Base-by-base conservation (phyloP, 2,329 filamentous ascomycete genomes). In the Purpureocillium lavendulum region DNA sequence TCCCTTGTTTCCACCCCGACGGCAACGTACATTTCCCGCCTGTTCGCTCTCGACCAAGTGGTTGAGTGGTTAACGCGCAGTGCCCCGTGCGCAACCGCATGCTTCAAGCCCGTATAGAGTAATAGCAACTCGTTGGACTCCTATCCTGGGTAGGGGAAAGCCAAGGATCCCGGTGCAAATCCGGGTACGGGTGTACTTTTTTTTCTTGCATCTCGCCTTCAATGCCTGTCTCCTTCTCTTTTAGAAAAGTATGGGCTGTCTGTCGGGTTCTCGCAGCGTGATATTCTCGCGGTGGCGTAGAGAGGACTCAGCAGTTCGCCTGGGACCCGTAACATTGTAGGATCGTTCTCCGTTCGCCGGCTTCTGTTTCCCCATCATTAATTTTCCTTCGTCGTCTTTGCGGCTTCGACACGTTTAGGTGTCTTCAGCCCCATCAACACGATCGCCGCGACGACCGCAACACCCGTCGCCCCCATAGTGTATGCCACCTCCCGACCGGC, bases 401-500 rank as follows among this genome's bases (percentile, higher is more conserved):
- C 33, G 36, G 43, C 46, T 15, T 13, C 37, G 37, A 45, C 44
- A 6, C 50, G 50, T 41, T 47, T 58, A 4, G 85, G 85, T 15
- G 80, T 71, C 64, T 82, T 86, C 46, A 96, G 62, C 1, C 75
- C 76, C 15, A 75, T 71, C 57, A 94, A 84, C 0, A 84, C 87
- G 17, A 87, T 62, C 10, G 70, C 71, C 33, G 75, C 73, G 10
- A 97, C 89, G 1, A 70, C 77, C 5, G 84, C 61, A 68, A 97
- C 94, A 5, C 87, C 88, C 11, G 77, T 70, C 0, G 87, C 84
- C 4, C 92, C 92, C 51, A 87, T 72, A 1, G 70, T 71, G 60
- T 97, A 98, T 2, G 92, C 92, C 10, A 80, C 73, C 56, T 94
- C 84, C 35, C 92, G 72, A 0, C 92, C 92, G 7, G 87, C 89